A percentile compares a stretch with the other conserved stretches of the same genome.
Evolutionary conservation across 495 filamentous ascomycete genomes (phyloP).

Genomic region (Neurospora terricola): DNA sequence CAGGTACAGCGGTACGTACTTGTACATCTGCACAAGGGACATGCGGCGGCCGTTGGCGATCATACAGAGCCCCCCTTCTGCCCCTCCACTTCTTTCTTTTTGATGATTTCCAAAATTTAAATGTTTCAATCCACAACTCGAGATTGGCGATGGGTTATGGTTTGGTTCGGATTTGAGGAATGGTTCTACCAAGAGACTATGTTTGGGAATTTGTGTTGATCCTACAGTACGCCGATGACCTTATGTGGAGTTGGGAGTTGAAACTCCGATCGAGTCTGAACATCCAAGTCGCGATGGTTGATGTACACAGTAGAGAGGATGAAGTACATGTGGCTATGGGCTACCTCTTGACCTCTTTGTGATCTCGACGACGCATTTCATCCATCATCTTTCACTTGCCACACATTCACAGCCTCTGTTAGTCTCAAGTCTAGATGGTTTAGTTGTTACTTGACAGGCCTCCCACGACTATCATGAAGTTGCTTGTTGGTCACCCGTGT

Average conservation of each 20-base stretch:
- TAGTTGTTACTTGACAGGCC: neutral
- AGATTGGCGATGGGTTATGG: neutral
- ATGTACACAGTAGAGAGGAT: neutral
- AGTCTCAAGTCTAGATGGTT: neutral
- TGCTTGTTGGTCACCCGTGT: neutral
- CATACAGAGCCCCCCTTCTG: neutral
- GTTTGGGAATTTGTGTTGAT: neutral
- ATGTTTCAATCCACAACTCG: neutral
- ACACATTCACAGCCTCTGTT: neutral
- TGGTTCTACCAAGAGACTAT: neutral
- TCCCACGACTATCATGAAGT: neutral
- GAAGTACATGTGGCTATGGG: neutral
- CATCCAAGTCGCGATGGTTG: neutral
- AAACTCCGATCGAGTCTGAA: neutral
- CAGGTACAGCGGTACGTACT: neutral
- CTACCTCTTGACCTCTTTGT: neutral
- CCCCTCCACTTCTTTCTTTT: neutral
- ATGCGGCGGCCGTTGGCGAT: neutral
- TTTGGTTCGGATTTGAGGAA: neutral
- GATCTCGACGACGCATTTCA: neutral
- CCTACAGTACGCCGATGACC: neutral
- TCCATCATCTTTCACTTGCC: neutral
- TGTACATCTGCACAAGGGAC: neutral
- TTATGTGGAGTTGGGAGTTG: neutral
- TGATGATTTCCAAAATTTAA: neutral